Evolutionary conservation across 495 filamentous ascomycete species (phyloP).

Genomic region (Xylaria flabelliformis): DNA sequence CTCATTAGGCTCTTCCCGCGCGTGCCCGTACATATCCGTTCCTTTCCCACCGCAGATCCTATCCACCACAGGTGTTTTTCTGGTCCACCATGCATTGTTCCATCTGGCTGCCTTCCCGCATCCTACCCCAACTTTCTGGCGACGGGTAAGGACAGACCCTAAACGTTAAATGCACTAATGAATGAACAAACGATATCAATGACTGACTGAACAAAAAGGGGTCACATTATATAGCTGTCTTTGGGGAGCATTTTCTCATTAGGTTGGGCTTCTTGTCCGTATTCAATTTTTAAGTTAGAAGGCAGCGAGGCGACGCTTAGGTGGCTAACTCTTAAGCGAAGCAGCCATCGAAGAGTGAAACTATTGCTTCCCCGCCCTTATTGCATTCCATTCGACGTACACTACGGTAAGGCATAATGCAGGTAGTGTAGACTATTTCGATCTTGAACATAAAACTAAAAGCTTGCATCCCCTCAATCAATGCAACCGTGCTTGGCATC

Average conservation of each 20-base stretch:
- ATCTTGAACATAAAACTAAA: conserved; percentile 3
- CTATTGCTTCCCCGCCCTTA: neutral
- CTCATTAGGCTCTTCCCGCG: conserved; percentile 31
- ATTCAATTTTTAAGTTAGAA: neutral
- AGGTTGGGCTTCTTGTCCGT: neutral
- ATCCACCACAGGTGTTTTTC: conserved; percentile 21
- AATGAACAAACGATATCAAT: neutral
- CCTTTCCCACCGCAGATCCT: conserved; percentile 28
- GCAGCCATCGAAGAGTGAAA: neutral
- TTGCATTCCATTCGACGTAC: neutral
- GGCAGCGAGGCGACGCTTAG: neutral
- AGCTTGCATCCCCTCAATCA: neutral
- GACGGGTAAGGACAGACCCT: neutral
- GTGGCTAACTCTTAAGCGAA: conserved; percentile 2
- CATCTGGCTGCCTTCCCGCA: conserved; percentile 26
- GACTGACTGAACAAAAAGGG: neutral
- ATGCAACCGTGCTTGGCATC: conserved; percentile 9
- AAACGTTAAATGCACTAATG: neutral
- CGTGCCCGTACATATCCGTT: conserved; percentile 30
- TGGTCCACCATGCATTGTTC: conserved; percentile 28
- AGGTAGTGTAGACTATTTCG: neutral
- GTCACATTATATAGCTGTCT: neutral
- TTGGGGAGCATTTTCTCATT: neutral
- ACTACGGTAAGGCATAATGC: neutral
- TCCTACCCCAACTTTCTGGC: conserved; percentile 24